These are phyloP conservation scores for Tritrichomonas foetus DNA, from an alignment of 208 protist genomes.

Conservation along the genomic window DNA sequence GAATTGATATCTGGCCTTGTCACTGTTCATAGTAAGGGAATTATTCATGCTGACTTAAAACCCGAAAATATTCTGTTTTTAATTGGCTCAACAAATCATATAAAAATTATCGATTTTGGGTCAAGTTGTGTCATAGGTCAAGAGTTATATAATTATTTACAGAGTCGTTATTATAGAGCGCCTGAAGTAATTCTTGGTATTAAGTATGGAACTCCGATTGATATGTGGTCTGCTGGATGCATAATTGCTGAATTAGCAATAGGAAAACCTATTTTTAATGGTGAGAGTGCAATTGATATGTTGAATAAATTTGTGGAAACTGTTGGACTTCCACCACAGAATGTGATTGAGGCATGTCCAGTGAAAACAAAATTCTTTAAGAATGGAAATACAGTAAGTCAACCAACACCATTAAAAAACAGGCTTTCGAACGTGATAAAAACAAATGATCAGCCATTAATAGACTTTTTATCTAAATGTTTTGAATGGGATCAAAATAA, in stretches of 20 bases:
- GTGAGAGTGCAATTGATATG: constrained; percentile 51
- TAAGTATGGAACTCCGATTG: constrained; percentile 56
- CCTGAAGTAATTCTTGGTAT: constrained; percentile 65
- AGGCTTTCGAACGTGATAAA: no score
- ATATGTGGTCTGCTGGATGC: constrained; percentile 65
- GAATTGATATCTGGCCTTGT: no score
- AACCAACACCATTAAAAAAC: no score
- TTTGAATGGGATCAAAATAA: constrained; percentile 45
- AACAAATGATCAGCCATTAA: background rate
- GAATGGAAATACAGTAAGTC: no score
- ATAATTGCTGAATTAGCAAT: constrained; percentile 58
- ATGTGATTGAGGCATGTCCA: no score
- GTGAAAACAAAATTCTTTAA: no score
- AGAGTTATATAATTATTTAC: constrained; percentile 81
- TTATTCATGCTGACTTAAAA: background rate
- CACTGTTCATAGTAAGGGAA: background rate
- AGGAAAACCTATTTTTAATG: constrained; percentile 58
- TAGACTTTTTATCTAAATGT: constrained; percentile 43
- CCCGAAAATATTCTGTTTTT: background rate
- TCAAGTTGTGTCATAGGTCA: constrained; percentile 75
- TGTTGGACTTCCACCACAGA: constrained; percentile 46
- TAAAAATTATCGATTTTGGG: constrained; percentile 94
- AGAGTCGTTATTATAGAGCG: constrained; percentile 60
- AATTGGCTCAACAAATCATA: no score
- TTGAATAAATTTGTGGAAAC: constrained; percentile 42